A percentile compares a stretch with the other conserved stretches of the same genome.
Conservation (phyloP, 2,329 filamentous ascomycete species). For the Claviceps monticola region DNA sequence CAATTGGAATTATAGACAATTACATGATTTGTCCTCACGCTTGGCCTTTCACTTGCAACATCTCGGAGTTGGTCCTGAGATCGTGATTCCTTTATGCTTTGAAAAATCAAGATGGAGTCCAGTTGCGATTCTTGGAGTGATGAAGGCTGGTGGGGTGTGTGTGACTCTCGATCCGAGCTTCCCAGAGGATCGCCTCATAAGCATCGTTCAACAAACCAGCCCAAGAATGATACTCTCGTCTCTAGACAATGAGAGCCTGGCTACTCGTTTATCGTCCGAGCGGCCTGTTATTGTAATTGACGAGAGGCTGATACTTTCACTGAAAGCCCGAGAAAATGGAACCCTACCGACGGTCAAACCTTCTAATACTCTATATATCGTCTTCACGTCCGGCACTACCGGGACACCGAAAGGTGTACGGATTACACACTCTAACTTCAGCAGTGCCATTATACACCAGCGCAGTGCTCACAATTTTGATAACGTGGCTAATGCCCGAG, state of each 20-base stretch:
- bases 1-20: constrained; percentile 23
- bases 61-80: constrained; percentile 2
- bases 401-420: constrained; percentile 38
- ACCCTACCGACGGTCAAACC: constrained; percentile 6
- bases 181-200: constrained; percentile 8
- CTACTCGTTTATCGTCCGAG: constrained; percentile 1
- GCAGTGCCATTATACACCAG: constrained; percentile 6
- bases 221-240: constrained; percentile 11
- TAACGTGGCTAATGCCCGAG: constrained; percentile 5
- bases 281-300: constrained; percentile 1
- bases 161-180: constrained; percentile 8
- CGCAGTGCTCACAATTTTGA: constrained; percentile 5
- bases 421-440: constrained; percentile 11
- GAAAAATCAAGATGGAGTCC: constrained; percentile 7
- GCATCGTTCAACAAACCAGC: constrained; percentile 9
- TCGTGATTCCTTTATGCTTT: constrained; percentile 4
- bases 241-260: constrained; percentile 3
- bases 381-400: constrained; percentile 37
- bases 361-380: constrained; percentile 17
- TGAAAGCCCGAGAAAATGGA: background rate
- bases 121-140: constrained; percentile 4
- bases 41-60: constrained; percentile 6
- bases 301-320: background rate
- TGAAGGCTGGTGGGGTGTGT: constrained; percentile 5
- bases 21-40: constrained; percentile 9